Percentiles rank a stretch among this genome's conserved stretches.
Conservation (phyloP, 106 monocot species). For the Agapanthus africanus region DNA sequence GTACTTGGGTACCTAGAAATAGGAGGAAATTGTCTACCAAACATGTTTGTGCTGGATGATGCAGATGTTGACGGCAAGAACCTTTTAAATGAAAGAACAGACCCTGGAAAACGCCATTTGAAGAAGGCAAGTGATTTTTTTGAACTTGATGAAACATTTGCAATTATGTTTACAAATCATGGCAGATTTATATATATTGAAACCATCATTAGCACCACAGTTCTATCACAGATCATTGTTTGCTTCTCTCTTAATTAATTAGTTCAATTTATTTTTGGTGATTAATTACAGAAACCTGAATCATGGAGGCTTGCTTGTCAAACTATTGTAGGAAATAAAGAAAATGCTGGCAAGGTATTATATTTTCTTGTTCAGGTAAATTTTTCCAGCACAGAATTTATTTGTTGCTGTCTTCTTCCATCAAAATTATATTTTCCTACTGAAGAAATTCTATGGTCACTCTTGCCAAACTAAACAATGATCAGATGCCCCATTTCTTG, state of each 20-base stretch:
- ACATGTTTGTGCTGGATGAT: no score
- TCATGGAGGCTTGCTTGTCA: conserved; percentile 97
- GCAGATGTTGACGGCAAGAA: conserved; percentile 86
- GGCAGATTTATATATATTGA: no score
- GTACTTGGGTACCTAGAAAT: no score
- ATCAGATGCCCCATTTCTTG: not conserved
- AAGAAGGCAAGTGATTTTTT: conserved; percentile 47
- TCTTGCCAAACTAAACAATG: not conserved
- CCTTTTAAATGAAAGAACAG: conserved; percentile 76
- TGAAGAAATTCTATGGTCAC: not conserved
- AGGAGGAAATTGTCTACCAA: no score
- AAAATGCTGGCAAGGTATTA: conserved; percentile 78
- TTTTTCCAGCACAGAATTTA: not conserved
- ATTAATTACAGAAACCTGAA: conserved; percentile 64
- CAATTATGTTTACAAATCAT: not conserved
- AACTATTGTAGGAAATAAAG: conserved; percentile 86
- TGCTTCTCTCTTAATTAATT: no score
- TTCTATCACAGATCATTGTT: no score
- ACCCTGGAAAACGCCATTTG: conserved; percentile 64
- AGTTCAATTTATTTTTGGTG: no score
- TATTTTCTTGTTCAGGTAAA: not conserved
- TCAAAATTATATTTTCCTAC: not conserved
- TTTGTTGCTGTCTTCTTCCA: not conserved
- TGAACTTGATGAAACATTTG: no score
- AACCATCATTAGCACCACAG: no score